Evolutionary conservation across 441 rosid species (phyloP).

Genomic region (Rhodomyrtus psidioides): DNA sequence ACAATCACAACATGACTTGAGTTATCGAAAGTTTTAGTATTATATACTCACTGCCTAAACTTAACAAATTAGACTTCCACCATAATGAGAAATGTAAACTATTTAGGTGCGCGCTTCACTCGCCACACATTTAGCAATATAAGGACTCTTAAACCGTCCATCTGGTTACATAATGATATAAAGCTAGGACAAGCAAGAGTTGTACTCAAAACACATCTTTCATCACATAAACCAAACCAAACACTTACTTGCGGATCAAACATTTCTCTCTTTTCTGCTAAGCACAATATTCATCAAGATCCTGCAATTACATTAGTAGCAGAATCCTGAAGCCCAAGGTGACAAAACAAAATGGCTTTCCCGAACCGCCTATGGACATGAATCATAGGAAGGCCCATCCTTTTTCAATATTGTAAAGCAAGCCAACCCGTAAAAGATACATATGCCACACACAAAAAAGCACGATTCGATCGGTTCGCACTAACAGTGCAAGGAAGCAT

Average conservation of each 20-base stretch:
- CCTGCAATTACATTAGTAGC: not conserved
- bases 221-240: not conserved
- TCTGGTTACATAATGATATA: slow-evolving; percentile 3
- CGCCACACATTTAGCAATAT: not conserved
- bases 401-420: slow-evolving; percentile 37
- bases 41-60: not conserved
- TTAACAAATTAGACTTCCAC: not conserved
- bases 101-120: not conserved
- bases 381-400: slow-evolving; percentile 5
- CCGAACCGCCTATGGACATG: not conserved
- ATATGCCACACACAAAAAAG: slow-evolving; percentile 47
- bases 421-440: slow-evolving; percentile 49
- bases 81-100: not conserved
- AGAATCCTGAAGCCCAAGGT: not conserved
- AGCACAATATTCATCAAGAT: not conserved
- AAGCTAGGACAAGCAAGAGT: not conserved
- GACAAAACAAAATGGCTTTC: not conserved
- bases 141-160: not conserved
- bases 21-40: not conserved
- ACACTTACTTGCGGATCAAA: not conserved
- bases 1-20: not conserved
- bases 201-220: not conserved
- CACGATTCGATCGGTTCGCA: slow-evolving; percentile 29
- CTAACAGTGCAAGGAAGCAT: slow-evolving; percentile 4
- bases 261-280: not conserved